Conservation (phyloP, 2,329 filamentous ascomycete genomes). For the Aspergillus sp. region DNA sequence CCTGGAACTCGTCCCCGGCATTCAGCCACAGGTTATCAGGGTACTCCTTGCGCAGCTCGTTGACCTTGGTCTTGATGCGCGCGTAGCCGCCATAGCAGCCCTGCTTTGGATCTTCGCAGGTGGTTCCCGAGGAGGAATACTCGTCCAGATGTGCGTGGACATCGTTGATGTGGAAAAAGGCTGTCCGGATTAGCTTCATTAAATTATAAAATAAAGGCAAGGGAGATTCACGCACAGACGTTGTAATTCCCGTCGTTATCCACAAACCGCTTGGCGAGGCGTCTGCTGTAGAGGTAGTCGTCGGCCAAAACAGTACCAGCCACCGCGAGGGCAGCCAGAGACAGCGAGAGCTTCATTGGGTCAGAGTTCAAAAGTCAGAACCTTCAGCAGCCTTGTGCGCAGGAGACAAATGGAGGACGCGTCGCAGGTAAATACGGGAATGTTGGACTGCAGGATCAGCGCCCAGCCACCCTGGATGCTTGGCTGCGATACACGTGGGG, state of each 20-base stretch:
- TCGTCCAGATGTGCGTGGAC: constrained; percentile 5
- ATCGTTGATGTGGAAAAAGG: constrained; percentile 7
- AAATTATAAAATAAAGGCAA: too few relatives aligned
- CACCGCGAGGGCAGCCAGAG: constrained; percentile 1
- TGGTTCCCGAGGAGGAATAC: background rate
- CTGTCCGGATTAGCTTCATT: background rate
- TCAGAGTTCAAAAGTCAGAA: too few relatives aligned
- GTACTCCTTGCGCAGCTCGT: background rate
- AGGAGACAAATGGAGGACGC: background rate
- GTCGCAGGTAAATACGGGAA: background rate
- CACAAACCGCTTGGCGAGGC: background rate
- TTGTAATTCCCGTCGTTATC: constrained; percentile 7
- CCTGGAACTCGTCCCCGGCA: constrained; percentile 8
- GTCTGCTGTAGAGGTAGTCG: constrained; percentile 7
- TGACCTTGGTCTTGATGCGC: constrained; percentile 7
- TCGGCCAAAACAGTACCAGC: background rate
- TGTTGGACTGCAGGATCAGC: too few relatives aligned
- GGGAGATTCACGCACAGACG: constrained; percentile 1
- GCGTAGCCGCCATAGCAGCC: constrained; percentile 7
- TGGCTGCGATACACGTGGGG: constrained; percentile 3
- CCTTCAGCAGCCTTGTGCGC: background rate
- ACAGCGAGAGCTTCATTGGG: constrained; percentile 2
- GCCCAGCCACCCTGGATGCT: background rate
- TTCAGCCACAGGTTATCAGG: constrained; percentile 6
- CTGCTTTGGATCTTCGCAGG: constrained; percentile 1